A percentile compares a stretch with the other conserved stretches of the same genome.
phyloP scores from a whole-genome alignment of 2,329 filamentous ascomycete genomes.

The Aspergillus costaricaensis region DNA sequence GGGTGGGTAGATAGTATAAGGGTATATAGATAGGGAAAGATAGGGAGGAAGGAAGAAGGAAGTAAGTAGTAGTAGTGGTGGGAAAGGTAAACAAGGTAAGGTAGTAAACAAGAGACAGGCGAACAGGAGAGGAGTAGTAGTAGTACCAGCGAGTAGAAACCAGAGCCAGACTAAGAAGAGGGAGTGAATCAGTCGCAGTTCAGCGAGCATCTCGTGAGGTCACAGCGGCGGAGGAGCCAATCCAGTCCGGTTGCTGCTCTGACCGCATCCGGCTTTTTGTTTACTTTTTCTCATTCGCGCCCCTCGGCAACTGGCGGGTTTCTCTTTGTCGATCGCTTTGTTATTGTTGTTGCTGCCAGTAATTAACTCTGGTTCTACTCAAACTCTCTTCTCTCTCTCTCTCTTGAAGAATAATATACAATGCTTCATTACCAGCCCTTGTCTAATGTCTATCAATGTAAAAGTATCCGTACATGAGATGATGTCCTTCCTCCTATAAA shows the following conservation, averaged over 20 bases:
- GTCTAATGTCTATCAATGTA: background rate
- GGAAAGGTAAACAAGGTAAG: background rate
- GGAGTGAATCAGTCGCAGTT: background rate
- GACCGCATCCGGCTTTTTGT: conserved; percentile 25
- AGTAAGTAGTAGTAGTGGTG: no score
- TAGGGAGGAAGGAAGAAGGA: no score
- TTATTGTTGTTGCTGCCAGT: no score
- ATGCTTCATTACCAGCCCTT: conserved; percentile 7
- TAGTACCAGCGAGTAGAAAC: conserved; percentile 5
- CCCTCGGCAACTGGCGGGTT: no score
- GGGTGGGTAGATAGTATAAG: background rate
- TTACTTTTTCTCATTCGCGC: conserved; percentile 14
- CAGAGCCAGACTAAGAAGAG: background rate
- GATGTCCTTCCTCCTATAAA: background rate
- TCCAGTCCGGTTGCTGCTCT: conserved; percentile 15
- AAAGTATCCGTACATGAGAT: conserved; percentile 1
- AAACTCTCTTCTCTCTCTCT: no score
- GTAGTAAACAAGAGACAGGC: background rate
- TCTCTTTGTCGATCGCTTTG: no score
- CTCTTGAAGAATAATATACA: conserved; percentile 2
- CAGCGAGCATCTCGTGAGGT: background rate
- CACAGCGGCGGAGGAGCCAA: conserved; percentile 11
- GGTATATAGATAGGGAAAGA: no score
- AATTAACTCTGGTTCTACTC: no score
- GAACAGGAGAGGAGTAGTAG: conserved; percentile 16